Evolutionary conservation across 768 basidiomycete genomes (phyloP), one percentile per base, ranked within the genome.

Genomic region (Hirschioporus abietinus): DNA sequence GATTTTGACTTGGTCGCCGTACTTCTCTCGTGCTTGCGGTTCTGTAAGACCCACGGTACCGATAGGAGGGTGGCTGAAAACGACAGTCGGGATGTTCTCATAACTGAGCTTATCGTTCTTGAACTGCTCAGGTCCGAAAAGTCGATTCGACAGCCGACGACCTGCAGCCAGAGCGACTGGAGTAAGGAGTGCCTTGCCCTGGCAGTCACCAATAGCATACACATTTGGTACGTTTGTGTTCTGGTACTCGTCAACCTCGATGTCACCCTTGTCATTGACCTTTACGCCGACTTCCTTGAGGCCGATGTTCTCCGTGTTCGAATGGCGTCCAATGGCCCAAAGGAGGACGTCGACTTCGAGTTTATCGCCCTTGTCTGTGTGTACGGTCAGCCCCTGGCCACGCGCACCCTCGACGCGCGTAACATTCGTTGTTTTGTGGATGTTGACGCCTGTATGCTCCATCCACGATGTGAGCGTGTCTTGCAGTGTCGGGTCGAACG

Each of bases 121-220:
- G 84, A 83, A 96, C 77, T 92, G 82, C 68, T 87, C 86, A 1
- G 89, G 88, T 10, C 97, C 97, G 72, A 94, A 99, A 60, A 99
- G 78, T 67, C 97, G 82, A 79, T 99, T 99, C 65, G 91, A 84
- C 52, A 98, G 80, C 68, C 95, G 81, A 67, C 97, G 82, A 24
- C 95, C 97, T 18, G 97, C 97, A 62, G 96, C 96, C 66, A 99
- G 96, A 58, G 97, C 97, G 10, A 99, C 97, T 18, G 97, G 97
- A 4, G 97, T 99, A 67, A 99, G 82, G 35, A 96, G 81, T 58
- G 88, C 92, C 77, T 97, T 96, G 68, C 97, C 97, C 70, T 87
- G 87, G 24, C 95, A 93, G 74, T 99, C 97, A 1, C 97, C 97
- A 66, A 99, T 89, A 1, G 95, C 87, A 59, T 83, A 88, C 71